Evolutionary conservation across 192 early-diverging fungal genomes (phyloP), one percentile per base, ranked within the genome.

Genomic region (Podila clonocystis): DNA sequence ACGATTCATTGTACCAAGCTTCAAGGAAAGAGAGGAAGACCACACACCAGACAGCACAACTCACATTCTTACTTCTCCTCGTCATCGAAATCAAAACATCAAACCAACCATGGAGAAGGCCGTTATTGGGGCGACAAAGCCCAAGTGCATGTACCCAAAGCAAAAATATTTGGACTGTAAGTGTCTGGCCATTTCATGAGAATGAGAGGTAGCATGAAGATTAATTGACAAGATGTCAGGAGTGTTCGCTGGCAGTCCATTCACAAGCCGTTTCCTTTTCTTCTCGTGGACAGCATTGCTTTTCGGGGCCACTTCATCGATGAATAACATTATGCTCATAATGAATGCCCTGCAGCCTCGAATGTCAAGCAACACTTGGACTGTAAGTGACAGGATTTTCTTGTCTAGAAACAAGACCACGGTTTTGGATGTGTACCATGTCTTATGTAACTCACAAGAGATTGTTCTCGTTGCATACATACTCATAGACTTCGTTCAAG

Each of bases 71-170:
- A 52, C 50, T 55, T 26, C 20, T 9, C n/a, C 5, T 55, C 52
- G 24, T 24, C 52, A 55, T 55, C 52, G 24, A 24, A n/a, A 24
- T 30, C 58, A 58, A 66, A 55, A 65, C 33, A 65, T 28, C 34
- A 28, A 45, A 13, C 45, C 48, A 38, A 76, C 19, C 60, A 89
- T 89, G 88, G 86, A 89, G 55, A 87, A 77, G 58, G 84, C 88
- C 9, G 82, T 89, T 34, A 55, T 84, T 19, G 97, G 97, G 83
- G 97, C 97, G 9, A 92, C 94, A 15, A 92, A 91, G 68, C 83
- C 86, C 62, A 96, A 98, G 55, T 95, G 97, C 79, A 91, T 93
- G 38, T 93, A 97, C 9, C 97, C 97, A 57, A 99, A 99, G 82
- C 94, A 95, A 80, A 99, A 98, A 85, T 97, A 99, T 83, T 94